A percentile compares a stretch with the other conserved stretches of the same genome.
Conservation (phyloP, 192 early-diverging fungal species). For the Backusella luteola region DNA sequence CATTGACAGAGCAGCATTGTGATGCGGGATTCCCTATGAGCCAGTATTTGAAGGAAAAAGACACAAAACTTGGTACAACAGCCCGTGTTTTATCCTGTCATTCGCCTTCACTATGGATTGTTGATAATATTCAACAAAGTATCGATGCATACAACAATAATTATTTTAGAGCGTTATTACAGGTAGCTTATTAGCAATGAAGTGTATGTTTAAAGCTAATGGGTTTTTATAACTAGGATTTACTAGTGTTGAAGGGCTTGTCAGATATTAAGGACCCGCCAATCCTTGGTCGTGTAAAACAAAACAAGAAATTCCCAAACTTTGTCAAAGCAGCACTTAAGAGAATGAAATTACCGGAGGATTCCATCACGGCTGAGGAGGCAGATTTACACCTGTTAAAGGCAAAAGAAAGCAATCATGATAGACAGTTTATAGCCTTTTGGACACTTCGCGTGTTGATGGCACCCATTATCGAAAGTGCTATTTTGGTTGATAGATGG, state of each 20-base stretch:
- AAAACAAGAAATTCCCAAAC: neutral
- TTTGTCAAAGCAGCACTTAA: conserved; percentile 51
- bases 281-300: conserved; percentile 4
- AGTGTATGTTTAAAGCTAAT: neutral
- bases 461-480: conserved; percentile 70
- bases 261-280: neutral
- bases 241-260: neutral
- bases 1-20: conserved; percentile 45
- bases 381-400: conserved; percentile 42
- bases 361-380: conserved; percentile 38
- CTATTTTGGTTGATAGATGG: conserved; percentile 78
- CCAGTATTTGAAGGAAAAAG: conserved; percentile 19
- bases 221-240: neutral
- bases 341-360: conserved; percentile 21
- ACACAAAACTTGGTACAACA: conserved; percentile 51
- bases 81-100: conserved; percentile 78
- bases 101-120: conserved; percentile 73
- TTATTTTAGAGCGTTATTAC: conserved; percentile 75
- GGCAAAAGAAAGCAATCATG: conserved; percentile 32
- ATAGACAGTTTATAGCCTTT: conserved; percentile 66
- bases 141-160: conserved; percentile 64
- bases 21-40: conserved; percentile 45
- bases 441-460: conserved; percentile 83
- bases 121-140: conserved; percentile 46
- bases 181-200: conserved; percentile 33